Evolutionary conservation across 2,329 filamentous ascomycete genomes (phyloP).

Genomic region (Colletotrichum tamarilloi): DNA sequence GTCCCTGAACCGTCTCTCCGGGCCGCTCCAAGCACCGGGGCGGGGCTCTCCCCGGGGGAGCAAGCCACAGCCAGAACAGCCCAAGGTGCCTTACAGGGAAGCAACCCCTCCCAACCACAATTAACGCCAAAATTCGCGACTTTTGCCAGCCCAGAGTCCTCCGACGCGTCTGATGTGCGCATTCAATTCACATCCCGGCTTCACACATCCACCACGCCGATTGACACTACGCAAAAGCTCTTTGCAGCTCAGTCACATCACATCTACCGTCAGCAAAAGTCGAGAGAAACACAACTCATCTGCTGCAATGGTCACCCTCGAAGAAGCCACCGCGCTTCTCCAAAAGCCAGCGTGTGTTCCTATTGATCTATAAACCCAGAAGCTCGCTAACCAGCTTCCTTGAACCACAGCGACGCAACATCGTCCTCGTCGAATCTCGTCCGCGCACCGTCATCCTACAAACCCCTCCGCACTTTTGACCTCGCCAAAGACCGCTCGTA

Average conservation of each 20-base stretch:
- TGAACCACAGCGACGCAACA: slow-evolving; percentile 13
- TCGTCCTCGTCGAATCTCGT: slow-evolving; percentile 47
- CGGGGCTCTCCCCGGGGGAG: background rate
- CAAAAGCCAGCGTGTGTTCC: slow-evolving; percentile 60
- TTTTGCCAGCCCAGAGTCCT: background rate
- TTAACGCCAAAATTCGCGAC: slow-evolving; percentile 51
- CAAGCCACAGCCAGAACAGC: slow-evolving; percentile 10
- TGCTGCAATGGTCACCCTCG: slow-evolving; percentile 54
- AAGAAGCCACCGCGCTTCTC: slow-evolving; percentile 57
- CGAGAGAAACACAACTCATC: slow-evolving; percentile 7
- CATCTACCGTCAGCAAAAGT: background rate
- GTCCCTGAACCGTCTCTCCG: slow-evolving; percentile 14
- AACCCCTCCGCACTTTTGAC: slow-evolving; percentile 78
- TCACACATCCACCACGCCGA: background rate
- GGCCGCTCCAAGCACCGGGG: slow-evolving; percentile 11
- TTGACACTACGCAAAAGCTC: slow-evolving; percentile 18
- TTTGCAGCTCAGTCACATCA: background rate
- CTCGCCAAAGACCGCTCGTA: slow-evolving; percentile 81
- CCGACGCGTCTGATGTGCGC: slow-evolving; percentile 32
- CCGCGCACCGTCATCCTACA: slow-evolving; percentile 72
- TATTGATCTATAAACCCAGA: too few relatives aligned
- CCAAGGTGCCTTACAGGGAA: background rate
- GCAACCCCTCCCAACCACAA: slow-evolving; percentile 14
- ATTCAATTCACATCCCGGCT: slow-evolving; percentile 26
- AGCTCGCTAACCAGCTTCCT: background rate